Percentiles rank a stretch among this genome's conserved stretches.
Evolutionary conservation across 1,284 basidiomycete genomes (phyloP).

Genomic region (Cutaneotrichosporon cavernicola): DNA sequence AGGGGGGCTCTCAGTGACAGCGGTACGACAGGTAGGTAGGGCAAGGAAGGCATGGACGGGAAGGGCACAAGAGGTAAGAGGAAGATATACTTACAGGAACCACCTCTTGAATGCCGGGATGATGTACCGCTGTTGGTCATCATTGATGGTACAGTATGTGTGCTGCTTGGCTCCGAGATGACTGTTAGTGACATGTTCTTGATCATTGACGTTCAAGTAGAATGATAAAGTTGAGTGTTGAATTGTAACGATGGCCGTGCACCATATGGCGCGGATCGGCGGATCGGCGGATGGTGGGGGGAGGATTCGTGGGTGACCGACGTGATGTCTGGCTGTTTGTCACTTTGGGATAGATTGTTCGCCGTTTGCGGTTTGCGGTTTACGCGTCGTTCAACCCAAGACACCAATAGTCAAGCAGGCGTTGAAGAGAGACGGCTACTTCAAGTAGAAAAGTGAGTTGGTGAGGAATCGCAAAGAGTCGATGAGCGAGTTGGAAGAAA

Average conservation of each 20-base stretch:
- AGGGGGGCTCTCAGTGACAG: neutral
- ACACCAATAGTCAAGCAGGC: too few species aligned
- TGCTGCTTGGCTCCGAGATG: neutral
- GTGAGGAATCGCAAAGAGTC: conserved; percentile 1
- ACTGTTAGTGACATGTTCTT: conserved; percentile 5
- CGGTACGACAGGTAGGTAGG: neutral
- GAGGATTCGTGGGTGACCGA: too few species aligned
- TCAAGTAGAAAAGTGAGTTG: neutral
- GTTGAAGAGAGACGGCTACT: too few species aligned
- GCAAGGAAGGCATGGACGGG: neutral
- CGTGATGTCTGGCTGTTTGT: too few species aligned
- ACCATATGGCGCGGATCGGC: neutral
- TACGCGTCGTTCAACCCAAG: too few species aligned
- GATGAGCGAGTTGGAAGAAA: neutral
- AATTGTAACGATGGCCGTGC: neutral
- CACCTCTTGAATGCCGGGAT: conserved; percentile 7
- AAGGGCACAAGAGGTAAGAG: neutral
- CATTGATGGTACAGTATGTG: neutral
- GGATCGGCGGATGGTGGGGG: too few species aligned
- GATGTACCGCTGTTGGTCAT: neutral
- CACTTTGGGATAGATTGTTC: too few species aligned
- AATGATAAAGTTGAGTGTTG: neutral
- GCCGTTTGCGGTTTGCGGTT: too few species aligned
- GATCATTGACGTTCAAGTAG: neutral
- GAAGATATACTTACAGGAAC: conserved; percentile 6